Percentiles rank a stretch among this genome's conserved stretches.
Conservation (phyloP, 805 yeast genomes). For the Candida nanaspora region DNA sequence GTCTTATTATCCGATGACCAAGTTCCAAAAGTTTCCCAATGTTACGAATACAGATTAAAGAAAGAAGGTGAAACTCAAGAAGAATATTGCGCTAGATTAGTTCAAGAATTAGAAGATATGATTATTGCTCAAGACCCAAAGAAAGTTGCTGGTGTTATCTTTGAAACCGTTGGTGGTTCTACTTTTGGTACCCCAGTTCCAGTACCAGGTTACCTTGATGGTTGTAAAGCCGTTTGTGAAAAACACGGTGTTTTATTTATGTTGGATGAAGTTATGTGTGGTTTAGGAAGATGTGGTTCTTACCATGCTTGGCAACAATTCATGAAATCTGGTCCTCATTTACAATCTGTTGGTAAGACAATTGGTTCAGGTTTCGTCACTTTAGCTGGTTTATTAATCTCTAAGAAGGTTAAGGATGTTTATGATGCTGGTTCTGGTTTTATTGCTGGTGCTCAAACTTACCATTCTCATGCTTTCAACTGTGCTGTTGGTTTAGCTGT, state of each 20-base stretch:
- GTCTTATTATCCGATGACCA: conserved; percentile 14
- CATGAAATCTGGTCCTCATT: conserved; percentile 36
- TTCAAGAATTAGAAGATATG: conserved; percentile 34
- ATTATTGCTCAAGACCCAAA: conserved; percentile 33
- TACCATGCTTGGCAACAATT: conserved; percentile 41
- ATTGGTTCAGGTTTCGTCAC: conserved; percentile 45
- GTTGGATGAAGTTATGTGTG: conserved; percentile 52
- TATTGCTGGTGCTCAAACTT: conserved; percentile 43
- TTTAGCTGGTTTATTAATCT: conserved; percentile 39
- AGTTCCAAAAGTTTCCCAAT: conserved; percentile 23
- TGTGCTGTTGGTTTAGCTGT: conserved; percentile 41
- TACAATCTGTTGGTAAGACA: conserved; percentile 45
- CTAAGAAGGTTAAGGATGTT: conserved; percentile 33
- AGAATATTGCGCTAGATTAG: conserved; percentile 30
- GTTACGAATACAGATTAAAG: conserved; percentile 26
- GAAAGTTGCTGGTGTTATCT: conserved; percentile 34
- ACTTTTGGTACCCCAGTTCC: conserved; percentile 37
- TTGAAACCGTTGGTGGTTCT: conserved; percentile 40
- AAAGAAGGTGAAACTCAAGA: conserved; percentile 30
- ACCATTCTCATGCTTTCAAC: conserved; percentile 42
- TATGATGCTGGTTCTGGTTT: conserved; percentile 31
- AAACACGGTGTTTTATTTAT: conserved; percentile 42
- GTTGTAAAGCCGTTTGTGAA: conserved; percentile 38
- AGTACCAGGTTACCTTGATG: conserved; percentile 38
- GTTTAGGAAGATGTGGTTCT: conserved; percentile 44